Base-by-base conservation (phyloP, 129 eudicot genomes). In the Deinandra increscens region DNA sequence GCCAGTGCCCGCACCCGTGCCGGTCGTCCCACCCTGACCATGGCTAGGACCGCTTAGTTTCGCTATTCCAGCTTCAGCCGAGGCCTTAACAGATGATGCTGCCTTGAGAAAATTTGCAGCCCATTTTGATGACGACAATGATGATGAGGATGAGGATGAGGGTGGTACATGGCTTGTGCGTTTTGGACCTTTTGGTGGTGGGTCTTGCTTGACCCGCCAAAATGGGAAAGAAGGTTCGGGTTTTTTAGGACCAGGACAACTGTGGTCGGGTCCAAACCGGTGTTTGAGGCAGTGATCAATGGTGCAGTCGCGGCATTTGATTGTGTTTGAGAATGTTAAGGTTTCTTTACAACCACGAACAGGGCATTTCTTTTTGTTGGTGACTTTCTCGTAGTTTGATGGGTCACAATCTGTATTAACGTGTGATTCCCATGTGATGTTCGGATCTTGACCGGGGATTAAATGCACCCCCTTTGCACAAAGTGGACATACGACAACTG, bases 391-490 rank as follows among this genome's bases (percentile, higher is more conserved):
- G n/a, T 86, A 93, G 81, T 93, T 93, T 64, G 98, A 75, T 9
- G 98, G 98, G 69, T 93, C 98, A 56, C 98, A 93, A 9, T 83
- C 97, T 7, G 79, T 87, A 65, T 89, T 93, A 7, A 93, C 92
- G 68, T 93, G 98, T 3, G 92, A 83, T 61, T 93, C 98, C 97
- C 98, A 93, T 20, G 98, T 86, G 62, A 93, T 85, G 58, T 93
- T 93, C 15, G 97, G 95, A 73, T 93, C 88, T 79, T 93, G 97
- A 22, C 83, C 92, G 0, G 92, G 92, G 79, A 84, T 42, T 46
- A 93, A 70, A 70, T 90, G 95, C 22, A 93, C 98, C 19, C 97
- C 98, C 46, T 89, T 93, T 3, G 98, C 98, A 26, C 98, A 93
- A 3, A 89, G 90, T 11, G 98, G 98, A 67, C 98, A 93, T 58